A percentile compares a stretch with the other conserved stretches of the same genome.
Conservation (phyloP, 2,329 filamentous ascomycete species). For the Trichoderma citrinoviride region DNA sequence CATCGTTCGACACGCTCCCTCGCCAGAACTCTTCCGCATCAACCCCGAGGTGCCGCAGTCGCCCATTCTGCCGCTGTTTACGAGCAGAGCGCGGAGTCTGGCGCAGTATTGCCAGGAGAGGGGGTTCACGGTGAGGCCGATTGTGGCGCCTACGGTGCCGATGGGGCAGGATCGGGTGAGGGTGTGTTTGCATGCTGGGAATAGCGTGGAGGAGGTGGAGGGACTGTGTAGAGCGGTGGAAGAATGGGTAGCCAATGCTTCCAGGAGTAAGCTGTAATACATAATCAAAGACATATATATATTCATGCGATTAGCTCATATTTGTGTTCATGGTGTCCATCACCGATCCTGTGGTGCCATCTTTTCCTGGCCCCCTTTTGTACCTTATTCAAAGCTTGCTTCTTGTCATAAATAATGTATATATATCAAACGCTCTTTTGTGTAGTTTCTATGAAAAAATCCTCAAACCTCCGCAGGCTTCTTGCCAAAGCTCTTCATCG, state of each 20-base stretch:
- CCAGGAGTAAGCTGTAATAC: constrained; percentile 17
- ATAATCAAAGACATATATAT: neutral
- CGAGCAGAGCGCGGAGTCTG: constrained; percentile 54
- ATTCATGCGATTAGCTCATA: neutral
- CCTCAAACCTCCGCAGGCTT: constrained; percentile 30
- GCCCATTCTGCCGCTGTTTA: constrained; percentile 64
- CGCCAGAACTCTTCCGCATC: constrained; percentile 35
- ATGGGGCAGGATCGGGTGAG: constrained; percentile 61
- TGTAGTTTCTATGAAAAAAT: neutral
- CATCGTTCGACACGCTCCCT: constrained; percentile 23
- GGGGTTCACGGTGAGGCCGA: constrained; percentile 61
- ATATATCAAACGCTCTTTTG: neutral
- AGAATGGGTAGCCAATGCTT: constrained; percentile 42
- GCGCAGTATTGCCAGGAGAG: constrained; percentile 58
- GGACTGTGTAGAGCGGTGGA: constrained; percentile 48
- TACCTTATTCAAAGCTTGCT: neutral
- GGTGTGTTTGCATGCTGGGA: constrained; percentile 66
- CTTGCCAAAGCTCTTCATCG: constrained; percentile 61
- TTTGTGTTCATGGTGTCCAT: neutral
- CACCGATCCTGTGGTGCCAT: neutral
- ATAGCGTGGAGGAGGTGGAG: constrained; percentile 57
- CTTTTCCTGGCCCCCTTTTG: neutral
- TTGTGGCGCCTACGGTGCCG: constrained; percentile 67
- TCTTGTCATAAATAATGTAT: neutral
- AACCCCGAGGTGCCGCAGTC: constrained; percentile 45